Conservation (phyloP, 2,329 filamentous ascomycete species). For the Aurifilum marmelostoma region DNA sequence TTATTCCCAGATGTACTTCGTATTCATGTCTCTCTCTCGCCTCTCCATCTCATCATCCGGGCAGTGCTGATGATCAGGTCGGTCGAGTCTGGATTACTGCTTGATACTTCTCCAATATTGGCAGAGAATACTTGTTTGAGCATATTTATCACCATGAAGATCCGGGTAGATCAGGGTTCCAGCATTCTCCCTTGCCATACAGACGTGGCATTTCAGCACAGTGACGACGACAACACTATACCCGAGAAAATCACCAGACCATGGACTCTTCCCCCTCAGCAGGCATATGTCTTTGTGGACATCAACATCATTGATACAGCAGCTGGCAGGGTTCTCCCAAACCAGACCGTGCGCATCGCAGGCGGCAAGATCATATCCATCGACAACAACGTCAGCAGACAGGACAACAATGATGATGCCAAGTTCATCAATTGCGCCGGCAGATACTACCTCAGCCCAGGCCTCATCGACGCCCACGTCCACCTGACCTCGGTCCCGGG, state of each 20-base stretch:
- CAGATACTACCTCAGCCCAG: slow-evolving; percentile 49
- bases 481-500: slow-evolving; percentile 51
- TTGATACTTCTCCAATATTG: too few relatives aligned
- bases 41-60: too few relatives aligned
- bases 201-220: neutral
- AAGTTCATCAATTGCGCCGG: slow-evolving; percentile 45
- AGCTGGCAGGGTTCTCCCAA: slow-evolving; percentile 38
- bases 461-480: slow-evolving; percentile 56
- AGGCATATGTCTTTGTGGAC: slow-evolving; percentile 44
- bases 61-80: too few relatives aligned
- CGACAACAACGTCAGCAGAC: neutral
- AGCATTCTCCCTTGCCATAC: neutral
- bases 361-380: slow-evolving; percentile 41
- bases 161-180: neutral
- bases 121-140: too few relatives aligned
- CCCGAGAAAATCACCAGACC: slow-evolving; percentile 37
- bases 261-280: slow-evolving; percentile 40
- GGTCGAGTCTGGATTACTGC: too few relatives aligned
- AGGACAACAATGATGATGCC: neutral
- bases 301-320: slow-evolving; percentile 48
- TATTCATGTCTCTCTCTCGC: neutral
- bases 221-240: neutral
- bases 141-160: neutral
- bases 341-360: slow-evolving; percentile 40
- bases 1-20: neutral